Evolutionary conservation across 2,329 filamentous ascomycete species (phyloP).

Genomic region (Pestalotiopsis sp.): DNA sequence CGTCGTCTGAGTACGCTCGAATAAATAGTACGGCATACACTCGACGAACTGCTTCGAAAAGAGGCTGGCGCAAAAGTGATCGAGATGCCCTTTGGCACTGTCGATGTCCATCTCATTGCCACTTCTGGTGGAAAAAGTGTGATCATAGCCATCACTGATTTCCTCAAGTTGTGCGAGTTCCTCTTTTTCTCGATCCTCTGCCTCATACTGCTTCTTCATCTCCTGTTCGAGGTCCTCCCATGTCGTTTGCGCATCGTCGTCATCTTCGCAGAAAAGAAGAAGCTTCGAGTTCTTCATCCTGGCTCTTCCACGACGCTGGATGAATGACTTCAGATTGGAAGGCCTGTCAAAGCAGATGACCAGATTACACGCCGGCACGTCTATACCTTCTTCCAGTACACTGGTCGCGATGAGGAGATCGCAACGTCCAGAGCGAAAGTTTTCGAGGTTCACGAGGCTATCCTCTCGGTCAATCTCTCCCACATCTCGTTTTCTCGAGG

Average conservation of each 20-base stretch:
- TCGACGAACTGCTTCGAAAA: constrained; percentile 63
- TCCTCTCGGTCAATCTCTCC: constrained; percentile 31
- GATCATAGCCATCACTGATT: constrained; percentile 31
- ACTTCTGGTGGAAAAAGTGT: constrained; percentile 38
- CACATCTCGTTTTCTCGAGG: constrained; percentile 41
- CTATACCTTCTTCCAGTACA: constrained; percentile 70
- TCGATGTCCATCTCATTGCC: constrained; percentile 72
- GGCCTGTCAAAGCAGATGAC: constrained; percentile 60
- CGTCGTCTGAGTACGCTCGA: constrained; percentile 38
- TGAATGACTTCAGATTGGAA: constrained; percentile 56
- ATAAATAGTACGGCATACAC: constrained; percentile 68
- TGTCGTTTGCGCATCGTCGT: constrained; percentile 34
- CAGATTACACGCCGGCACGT: constrained; percentile 66
- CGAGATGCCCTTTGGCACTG: constrained; percentile 74
- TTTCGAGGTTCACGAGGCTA: constrained; percentile 41
- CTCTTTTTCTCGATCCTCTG: constrained; percentile 58
- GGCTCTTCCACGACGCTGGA: constrained; percentile 59
- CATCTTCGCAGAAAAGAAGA: constrained; percentile 46
- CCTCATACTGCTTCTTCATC: constrained; percentile 73
- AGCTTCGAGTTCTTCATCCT: constrained; percentile 54
- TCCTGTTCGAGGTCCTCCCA: constrained; percentile 71
- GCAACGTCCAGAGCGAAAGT: constrained; percentile 56
- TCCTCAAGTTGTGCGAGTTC: constrained; percentile 53
- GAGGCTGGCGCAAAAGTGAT: constrained; percentile 77
- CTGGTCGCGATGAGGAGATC: constrained; percentile 66